These are phyloP conservation scores for Suillus spraguei DNA, from an alignment of 768 basidiomycete genomes.

Conservation along the genomic window DNA sequence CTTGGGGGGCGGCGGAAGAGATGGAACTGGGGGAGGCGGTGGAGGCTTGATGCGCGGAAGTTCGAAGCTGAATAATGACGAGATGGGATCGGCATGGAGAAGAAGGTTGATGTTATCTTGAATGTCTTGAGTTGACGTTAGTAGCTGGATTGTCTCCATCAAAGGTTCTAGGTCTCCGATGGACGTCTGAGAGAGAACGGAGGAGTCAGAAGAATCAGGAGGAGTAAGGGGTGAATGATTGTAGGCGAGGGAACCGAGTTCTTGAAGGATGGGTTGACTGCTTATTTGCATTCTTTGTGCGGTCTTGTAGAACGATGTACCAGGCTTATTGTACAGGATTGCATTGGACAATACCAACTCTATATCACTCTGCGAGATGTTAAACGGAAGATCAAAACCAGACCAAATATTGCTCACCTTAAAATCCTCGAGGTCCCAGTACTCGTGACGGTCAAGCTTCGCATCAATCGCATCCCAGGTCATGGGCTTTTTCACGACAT, in stretches of 20 bases:
- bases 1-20: constrained; percentile 27
- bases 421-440: constrained; percentile 77
- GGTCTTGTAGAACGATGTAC: constrained; percentile 68
- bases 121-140: constrained; percentile 54
- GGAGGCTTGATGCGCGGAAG: constrained; percentile 63
- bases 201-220: not conserved
- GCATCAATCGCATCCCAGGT: constrained; percentile 80
- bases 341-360: constrained; percentile 86
- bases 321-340: constrained; percentile 78
- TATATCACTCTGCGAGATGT: constrained; percentile 65
- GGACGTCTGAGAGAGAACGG: constrained; percentile 7
- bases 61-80: constrained; percentile 70
- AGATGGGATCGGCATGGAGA: constrained; percentile 58
- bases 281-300: constrained; percentile 63
- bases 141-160: constrained; percentile 54
- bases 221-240: constrained; percentile 18
- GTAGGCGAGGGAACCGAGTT: constrained; percentile 23
- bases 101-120: constrained; percentile 55
- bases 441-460: constrained; percentile 82
- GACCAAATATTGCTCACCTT: constrained; percentile 44
- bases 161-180: constrained; percentile 81
- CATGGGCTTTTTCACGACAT: constrained; percentile 86
- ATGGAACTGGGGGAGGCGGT: constrained; percentile 47
- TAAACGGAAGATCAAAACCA: constrained; percentile 8
- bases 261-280: constrained; percentile 38